phyloP scores from a whole-genome alignment of 169 alveolate genomes.

The Haemoproteus tartakovskyi region DNA sequence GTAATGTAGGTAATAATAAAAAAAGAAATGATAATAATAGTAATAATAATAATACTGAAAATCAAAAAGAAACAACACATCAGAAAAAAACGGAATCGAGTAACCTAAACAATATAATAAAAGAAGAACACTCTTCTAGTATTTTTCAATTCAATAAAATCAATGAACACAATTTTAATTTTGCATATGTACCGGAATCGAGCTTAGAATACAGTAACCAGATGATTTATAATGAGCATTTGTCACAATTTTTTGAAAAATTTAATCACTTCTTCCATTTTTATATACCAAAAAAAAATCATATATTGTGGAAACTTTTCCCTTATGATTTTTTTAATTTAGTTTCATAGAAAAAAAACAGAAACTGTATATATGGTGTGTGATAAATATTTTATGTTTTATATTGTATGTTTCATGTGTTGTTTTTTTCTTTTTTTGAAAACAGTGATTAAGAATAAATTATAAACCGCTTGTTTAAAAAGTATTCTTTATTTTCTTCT shows the following conservation, averaged over 20 bases:
- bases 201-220: slow-evolving; percentile 55
- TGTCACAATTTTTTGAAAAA: slow-evolving; percentile 53
- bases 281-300: slow-evolving; percentile 64
- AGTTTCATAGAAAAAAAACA: too few relatives aligned
- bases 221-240: slow-evolving; percentile 48
- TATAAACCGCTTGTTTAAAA: too few relatives aligned
- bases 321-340: slow-evolving; percentile 61
- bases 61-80: background rate
- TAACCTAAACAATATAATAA: too few relatives aligned
- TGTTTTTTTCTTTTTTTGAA: too few relatives aligned
- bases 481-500: too few relatives aligned
- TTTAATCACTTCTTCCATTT: slow-evolving; percentile 58
- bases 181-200: slow-evolving; percentile 65
- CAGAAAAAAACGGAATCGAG: background rate
- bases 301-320: slow-evolving; percentile 60
- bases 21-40: background rate
- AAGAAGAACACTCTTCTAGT: background rate
- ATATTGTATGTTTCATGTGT: too few relatives aligned
- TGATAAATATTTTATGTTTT: too few relatives aligned
- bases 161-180: slow-evolving; percentile 4
- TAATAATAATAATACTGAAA: background rate
- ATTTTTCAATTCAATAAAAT: too few relatives aligned
- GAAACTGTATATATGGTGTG: too few relatives aligned
- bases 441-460: too few relatives aligned
- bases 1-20: background rate